Conservation (phyloP, 1,139 yeast species). For the Saccharomyces hybrid region DNA sequence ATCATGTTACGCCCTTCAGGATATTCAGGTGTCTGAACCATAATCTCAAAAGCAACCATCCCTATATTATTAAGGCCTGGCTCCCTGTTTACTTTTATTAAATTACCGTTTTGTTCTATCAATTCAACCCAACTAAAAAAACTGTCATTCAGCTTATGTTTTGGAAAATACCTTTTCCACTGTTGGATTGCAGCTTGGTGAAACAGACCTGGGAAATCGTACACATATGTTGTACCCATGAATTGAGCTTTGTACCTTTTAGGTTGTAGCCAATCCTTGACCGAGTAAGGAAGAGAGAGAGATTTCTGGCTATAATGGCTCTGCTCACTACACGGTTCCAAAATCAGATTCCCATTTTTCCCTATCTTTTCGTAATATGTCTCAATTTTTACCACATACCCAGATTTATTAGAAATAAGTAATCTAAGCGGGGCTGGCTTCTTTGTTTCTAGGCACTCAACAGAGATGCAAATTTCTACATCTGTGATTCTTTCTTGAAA, state of each 20-base stretch:
- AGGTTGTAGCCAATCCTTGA: constrained; percentile 95
- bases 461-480: constrained; percentile 90
- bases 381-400: constrained; percentile 90
- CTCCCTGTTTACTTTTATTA: constrained; percentile 86
- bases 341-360: constrained; percentile 86
- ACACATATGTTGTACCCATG: constrained; percentile 96
- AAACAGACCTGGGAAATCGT: constrained; percentile 97
- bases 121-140: constrained; percentile 72
- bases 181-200: constrained; percentile 81
- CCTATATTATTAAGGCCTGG: constrained; percentile 94
- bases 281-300: constrained; percentile 88
- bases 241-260: constrained; percentile 97
- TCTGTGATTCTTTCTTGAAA: constrained; percentile 94
- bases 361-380: constrained; percentile 87
- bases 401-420: constrained; percentile 86
- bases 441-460: constrained; percentile 78
- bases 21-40: constrained; percentile 92
- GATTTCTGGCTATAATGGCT: constrained; percentile 80
- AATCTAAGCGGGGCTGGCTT: constrained; percentile 91
- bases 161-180: constrained; percentile 64
- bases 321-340: constrained; percentile 51
- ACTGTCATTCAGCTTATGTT: constrained; percentile 61
- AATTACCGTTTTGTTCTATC: constrained; percentile 71
- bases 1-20: constrained; percentile 93
- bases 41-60: constrained; percentile 93